Percentiles rank a stretch among this genome's conserved stretches.
Conservation (phyloP, 1,139 yeast genomes). For the Candida sp. region DNA sequence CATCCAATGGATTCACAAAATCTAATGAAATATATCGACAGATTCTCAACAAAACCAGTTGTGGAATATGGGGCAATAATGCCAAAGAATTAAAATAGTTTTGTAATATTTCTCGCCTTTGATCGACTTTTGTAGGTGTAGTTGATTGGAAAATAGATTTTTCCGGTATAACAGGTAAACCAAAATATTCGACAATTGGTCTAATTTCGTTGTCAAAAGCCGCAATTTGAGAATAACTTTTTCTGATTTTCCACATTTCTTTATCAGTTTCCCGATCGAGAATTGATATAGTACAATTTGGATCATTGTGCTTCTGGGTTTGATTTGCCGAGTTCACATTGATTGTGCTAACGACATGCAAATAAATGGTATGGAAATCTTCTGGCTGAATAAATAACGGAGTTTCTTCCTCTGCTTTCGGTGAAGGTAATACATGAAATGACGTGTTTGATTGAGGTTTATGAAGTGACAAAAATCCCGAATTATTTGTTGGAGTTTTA, state of each 20-base stretch:
- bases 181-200: constrained; percentile 51
- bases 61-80: constrained; percentile 61
- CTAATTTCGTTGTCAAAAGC: constrained; percentile 57
- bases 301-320: constrained; percentile 47
- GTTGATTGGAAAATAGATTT: constrained; percentile 51
- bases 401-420: constrained; percentile 25
- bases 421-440: constrained; percentile 23
- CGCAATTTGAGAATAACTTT: constrained; percentile 52
- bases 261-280: constrained; percentile 56
- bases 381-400: constrained; percentile 60
- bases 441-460: background rate
- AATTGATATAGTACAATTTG: constrained; percentile 57
- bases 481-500: background rate
- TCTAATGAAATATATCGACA: constrained; percentile 71
- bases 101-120: constrained; percentile 52
- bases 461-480: background rate
- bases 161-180: constrained; percentile 64
- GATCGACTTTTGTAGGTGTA: constrained; percentile 65
- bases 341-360: constrained; percentile 59
- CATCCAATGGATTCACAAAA: constrained; percentile 62
- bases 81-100: constrained; percentile 60
- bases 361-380: constrained; percentile 59
- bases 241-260: constrained; percentile 72
- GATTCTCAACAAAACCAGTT: constrained; percentile 46
- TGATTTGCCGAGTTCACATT: constrained; percentile 27